Percentiles rank a stretch among this genome's conserved stretches.
Conservation (phyloP, 1,284 basidiomycete genomes). For the Volvariella surrecta region DNA sequence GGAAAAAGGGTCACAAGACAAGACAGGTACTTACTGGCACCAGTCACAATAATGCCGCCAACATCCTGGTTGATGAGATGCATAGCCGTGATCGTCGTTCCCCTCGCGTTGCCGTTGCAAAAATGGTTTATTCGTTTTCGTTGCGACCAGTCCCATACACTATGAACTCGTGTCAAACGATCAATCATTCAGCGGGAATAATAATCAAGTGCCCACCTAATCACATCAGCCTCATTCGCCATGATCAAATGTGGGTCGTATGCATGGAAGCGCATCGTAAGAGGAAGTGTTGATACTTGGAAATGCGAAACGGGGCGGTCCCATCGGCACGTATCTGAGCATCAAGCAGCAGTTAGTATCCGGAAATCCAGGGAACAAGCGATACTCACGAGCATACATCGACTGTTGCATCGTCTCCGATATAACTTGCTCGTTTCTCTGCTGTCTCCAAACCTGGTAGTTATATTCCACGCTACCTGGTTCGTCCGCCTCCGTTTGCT, state of each 20-base stretch:
- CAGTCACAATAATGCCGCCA: slow-evolving; percentile 84
- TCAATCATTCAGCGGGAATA: slow-evolving; percentile 2
- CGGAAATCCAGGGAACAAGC: neutral
- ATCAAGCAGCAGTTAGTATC: neutral
- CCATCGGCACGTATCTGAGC: slow-evolving; percentile 57
- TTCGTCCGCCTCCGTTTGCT: slow-evolving; percentile 94
- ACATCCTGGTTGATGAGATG: slow-evolving; percentile 96
- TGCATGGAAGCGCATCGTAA: slow-evolving; percentile 84
- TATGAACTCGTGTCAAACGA: slow-evolving; percentile 20
- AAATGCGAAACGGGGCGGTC: slow-evolving; percentile 73
- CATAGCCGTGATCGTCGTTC: slow-evolving; percentile 83
- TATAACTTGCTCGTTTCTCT: slow-evolving; percentile 80
- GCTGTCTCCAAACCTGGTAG: slow-evolving; percentile 92
- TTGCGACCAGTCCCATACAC: slow-evolving; percentile 93
- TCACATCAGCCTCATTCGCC: slow-evolving; percentile 80
- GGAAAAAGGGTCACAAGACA: neutral
- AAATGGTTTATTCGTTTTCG: slow-evolving; percentile 76
- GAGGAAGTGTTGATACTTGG: slow-evolving; percentile 61
- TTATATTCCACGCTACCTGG: slow-evolving; percentile 93
- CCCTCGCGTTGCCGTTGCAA: slow-evolving; percentile 81
- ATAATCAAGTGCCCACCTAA: slow-evolving; percentile 29
- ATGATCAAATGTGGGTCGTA: slow-evolving; percentile 87
- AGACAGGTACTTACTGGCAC: slow-evolving; percentile 53
- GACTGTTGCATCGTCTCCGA: slow-evolving; percentile 68
- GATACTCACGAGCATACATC: slow-evolving; percentile 53